phyloP scores from a whole-genome alignment of 2,329 filamentous ascomycete species.

The Bipolaris victoriae region DNA sequence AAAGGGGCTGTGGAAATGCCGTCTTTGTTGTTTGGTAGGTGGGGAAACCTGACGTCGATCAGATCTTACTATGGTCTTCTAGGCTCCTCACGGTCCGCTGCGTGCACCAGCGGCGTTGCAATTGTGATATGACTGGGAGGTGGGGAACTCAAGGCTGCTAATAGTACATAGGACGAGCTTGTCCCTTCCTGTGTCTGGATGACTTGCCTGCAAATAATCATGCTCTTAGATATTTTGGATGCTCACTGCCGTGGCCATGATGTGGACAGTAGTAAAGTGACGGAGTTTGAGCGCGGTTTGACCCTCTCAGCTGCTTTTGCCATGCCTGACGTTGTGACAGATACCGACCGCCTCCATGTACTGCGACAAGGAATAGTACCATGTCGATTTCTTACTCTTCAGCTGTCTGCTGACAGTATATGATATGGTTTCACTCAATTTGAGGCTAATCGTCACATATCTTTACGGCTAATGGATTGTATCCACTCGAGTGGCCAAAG shows the following conservation, averaged over 20 bases:
- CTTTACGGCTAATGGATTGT: not conserved
- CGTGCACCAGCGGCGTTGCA: slow-evolving; percentile 5
- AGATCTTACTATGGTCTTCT: slow-evolving; percentile 27
- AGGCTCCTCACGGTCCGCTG: slow-evolving; percentile 15
- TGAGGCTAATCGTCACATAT: not conserved
- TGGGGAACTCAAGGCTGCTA: slow-evolving; percentile 28
- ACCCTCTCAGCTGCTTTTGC: slow-evolving; percentile 10
- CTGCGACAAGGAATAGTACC: not conserved
- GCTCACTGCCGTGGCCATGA: slow-evolving; percentile 12
- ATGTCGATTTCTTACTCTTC: not conserved
- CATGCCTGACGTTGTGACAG: slow-evolving; percentile 25
- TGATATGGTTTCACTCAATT: not conserved
- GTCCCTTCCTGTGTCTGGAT: slow-evolving; percentile 21
- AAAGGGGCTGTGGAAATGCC: slow-evolving; percentile 4
- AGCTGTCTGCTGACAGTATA: not conserved
- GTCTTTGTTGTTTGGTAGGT: slow-evolving; percentile 24
- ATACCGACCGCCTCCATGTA: not conserved
- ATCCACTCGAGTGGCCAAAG: not conserved
- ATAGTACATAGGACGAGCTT: slow-evolving; percentile 32
- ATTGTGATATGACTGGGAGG: slow-evolving; percentile 12
- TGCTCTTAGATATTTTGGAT: slow-evolving; percentile 20
- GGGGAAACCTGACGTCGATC: slow-evolving; percentile 20
- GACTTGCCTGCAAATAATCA: slow-evolving; percentile 22
- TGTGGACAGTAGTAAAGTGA: slow-evolving; percentile 5
- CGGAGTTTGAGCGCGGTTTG: slow-evolving; percentile 18